phyloP scores from a whole-genome alignment of 2,329 filamentous ascomycete genomes.

The Zelopaecilomyces penicillatus region DNA sequence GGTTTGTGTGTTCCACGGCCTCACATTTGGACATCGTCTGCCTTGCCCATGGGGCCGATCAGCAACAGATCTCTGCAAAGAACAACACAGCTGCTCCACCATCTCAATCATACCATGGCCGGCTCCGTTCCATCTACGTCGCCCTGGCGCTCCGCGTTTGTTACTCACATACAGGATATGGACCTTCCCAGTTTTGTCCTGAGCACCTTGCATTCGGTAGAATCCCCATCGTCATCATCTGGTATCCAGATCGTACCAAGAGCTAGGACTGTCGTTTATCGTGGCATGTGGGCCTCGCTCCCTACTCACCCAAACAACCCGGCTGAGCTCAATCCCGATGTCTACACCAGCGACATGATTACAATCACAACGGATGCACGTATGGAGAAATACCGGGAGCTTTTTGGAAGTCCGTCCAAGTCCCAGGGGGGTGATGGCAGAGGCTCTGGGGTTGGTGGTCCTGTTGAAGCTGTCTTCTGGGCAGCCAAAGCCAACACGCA shows the following conservation, averaged over 20 bases:
- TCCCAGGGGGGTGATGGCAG: too few species aligned
- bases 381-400: conserved; percentile 73
- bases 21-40: not conserved
- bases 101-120: conserved; percentile 21
- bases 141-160: conserved; percentile 46
- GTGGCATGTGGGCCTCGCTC: conserved; percentile 72
- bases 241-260: conserved; percentile 43
- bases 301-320: conserved; percentile 65
- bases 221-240: conserved; percentile 20
- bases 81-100: conserved; percentile 18
- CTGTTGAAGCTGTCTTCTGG: conserved; percentile 84
- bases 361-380: conserved; percentile 82
- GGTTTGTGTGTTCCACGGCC: too few species aligned
- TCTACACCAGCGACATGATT: conserved; percentile 67
- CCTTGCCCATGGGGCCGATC: conserved; percentile 11
- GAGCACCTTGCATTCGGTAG: conserved; percentile 37
- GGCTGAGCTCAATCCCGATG: conserved; percentile 58
- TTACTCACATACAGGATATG: conserved; percentile 42
- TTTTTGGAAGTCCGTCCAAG: conserved; percentile 41
- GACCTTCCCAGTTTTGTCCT: conserved; percentile 41
- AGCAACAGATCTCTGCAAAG: conserved; percentile 13
- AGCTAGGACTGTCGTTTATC: conserved; percentile 73
- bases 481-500: conserved; percentile 60
- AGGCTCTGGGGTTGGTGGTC: conserved; percentile 52
- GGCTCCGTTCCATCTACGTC: conserved; percentile 25